Evolutionary conservation across 2,329 filamentous ascomycete genomes (phyloP), one percentile per base, ranked within the genome.

Genomic region (Gnomoniopsis smithogilvyi): DNA sequence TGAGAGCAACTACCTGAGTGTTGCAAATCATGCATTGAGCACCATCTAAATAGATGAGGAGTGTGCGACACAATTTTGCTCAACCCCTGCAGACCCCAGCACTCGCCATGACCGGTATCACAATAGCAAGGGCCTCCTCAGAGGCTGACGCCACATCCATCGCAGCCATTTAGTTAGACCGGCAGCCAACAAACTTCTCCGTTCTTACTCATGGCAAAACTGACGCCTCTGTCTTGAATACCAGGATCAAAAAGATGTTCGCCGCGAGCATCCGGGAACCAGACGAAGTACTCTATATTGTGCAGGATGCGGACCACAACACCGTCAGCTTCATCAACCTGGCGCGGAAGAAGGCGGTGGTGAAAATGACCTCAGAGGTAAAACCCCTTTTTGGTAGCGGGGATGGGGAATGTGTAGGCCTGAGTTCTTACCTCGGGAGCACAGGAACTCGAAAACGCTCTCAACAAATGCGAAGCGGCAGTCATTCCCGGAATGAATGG

Each of bases 291-390:
- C 58, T 56, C 8, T 33, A 43, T 14, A 19, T 59, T 11, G 53
- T 22, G 21, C 58, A 47, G 33, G 53, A 59, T 41, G 48, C 58
- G 41, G 48, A 48, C 21, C 47, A 24, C 30, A 48, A 22, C 38
- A 38, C 52, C n/a, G 58, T 59, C 36, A 56, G 47, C 48, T 59
- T 56, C n/a, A 38, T 59, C n/a, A 59, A 59, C 53, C 53, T 59
- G n/a, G 48, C 41, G 8, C 24, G 1, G 14, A 12, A 34, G 58
- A 43, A 24, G 22, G 52, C 53, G n/a, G 14, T 51, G 41, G 19
- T 21, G 3, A 19, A 21, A 6, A 51, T 52, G 47, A 56, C 47
- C n/a, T 21, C 49, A 11, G 53, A 59, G 58, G 58, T 59, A 51
- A 52, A 38, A 6, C 1, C 10, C 22, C 12, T 21, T 14, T 45